Base-by-base conservation (phyloP, 345 rosid genomes). In the Lagerstroemia speciosa region DNA sequence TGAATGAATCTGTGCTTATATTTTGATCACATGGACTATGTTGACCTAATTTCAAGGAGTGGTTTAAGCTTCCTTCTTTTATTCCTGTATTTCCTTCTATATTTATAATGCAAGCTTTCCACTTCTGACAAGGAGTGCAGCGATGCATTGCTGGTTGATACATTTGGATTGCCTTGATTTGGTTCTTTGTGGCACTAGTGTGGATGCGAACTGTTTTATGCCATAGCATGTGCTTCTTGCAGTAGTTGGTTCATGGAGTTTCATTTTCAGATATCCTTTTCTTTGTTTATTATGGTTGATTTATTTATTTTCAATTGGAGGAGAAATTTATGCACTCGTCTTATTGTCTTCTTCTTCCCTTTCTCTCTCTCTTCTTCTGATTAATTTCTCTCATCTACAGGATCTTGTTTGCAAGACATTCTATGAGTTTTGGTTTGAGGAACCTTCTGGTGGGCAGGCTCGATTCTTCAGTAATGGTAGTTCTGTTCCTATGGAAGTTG, bases 341-440 rank as follows among this genome's bases (percentile, higher is more conserved):
- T 53, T 53, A 27, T 58, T 58, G 14, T 11, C 29, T 11, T 11
- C 31, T 55, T 15, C 19, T 43, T 48, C 26, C 55, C 20, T 48
- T 11, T 20, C 63, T 11, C n/a, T 8, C 11, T 30, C 34, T 30
- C 33, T 27, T 29, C 29, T 58, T 30, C 60, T 53, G 60, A 29
- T 20, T 36, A 38, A 9, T 48, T 70, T 70, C 38, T 78, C 46
- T 71, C 68, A 16, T 70, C 64, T 34, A 34, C 83, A 94, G 98
- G 99, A 94, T 83, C 91, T 89, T 72, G 99, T 94, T 74, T 94
- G 96, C 88, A 94, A 94, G 92, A 94, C 93, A 66, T 91, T 94
- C 79, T 88, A 89, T 83, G 98, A 94, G 71, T 91, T 94, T 73
- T 94, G 99, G 99, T 94, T 94, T 70, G 98, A 94, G 81, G 98